Conservation (phyloP, 495 filamentous ascomycete species). For the Saxispiralis lemnorum region DNA sequence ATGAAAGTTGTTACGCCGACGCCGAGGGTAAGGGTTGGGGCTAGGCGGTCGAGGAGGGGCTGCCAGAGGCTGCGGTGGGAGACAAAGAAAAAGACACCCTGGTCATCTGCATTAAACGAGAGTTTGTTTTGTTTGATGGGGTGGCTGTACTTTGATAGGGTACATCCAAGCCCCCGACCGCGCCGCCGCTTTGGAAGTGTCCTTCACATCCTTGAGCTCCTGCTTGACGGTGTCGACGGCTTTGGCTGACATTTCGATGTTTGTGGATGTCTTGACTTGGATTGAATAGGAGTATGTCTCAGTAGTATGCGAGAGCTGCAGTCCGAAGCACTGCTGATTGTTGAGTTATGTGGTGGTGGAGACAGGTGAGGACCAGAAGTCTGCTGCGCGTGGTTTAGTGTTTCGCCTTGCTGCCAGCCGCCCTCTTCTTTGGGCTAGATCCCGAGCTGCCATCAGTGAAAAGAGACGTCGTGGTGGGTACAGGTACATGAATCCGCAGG, state of each 20-base stretch:
- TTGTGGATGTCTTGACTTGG: too few species aligned
- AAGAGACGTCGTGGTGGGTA: too few species aligned
- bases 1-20: constrained; percentile 33
- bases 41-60: constrained; percentile 51
- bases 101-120: constrained; percentile 10
- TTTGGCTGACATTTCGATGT: constrained; percentile 19
- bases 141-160: constrained; percentile 49
- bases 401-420: too few species aligned
- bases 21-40: constrained; percentile 31
- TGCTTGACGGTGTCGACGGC: constrained; percentile 29
- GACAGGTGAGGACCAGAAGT: too few species aligned
- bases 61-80: constrained; percentile 42
- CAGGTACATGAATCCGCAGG: too few species aligned
- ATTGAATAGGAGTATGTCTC: too few species aligned
- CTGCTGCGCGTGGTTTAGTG: too few species aligned
- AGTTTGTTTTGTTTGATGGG: constrained; percentile 12
- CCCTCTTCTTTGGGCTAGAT: too few species aligned
- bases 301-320: too few species aligned
- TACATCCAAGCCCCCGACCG: constrained; percentile 67
- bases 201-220: constrained; percentile 37
- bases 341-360: too few species aligned
- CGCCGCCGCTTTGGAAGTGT: constrained; percentile 42
- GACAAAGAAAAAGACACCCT: constrained; percentile 67
- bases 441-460: too few species aligned
- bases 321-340: too few species aligned